These are phyloP conservation scores for Sporobolus alterniflorus DNA, from an alignment of 202 grass and related monocot genomes.

Conservation along the genomic window DNA sequence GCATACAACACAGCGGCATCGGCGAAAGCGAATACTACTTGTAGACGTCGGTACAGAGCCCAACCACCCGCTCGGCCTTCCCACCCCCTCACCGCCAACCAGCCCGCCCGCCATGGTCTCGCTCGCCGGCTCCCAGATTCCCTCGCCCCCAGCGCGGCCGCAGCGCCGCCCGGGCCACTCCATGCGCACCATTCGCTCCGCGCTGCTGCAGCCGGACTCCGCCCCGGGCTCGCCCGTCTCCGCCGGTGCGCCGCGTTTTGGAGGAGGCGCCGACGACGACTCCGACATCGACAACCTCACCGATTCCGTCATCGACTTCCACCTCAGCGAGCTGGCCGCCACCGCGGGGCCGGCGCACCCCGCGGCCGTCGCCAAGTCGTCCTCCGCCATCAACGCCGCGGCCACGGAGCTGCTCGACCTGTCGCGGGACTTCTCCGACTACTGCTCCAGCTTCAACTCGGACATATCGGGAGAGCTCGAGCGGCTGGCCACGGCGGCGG, in stretches of 20 bases:
- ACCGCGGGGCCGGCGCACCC: conserved; percentile 50
- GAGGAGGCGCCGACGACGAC: conserved; percentile 12
- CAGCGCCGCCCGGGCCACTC: conserved; percentile 48
- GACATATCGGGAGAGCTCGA: conserved; percentile 96
- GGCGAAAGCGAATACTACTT: not conserved
- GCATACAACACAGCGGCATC: not conserved
- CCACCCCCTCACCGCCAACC: not conserved
- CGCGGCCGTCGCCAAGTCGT: conserved; percentile 52
- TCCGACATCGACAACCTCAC: conserved; percentile 75
- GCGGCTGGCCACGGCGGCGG: conserved; percentile 64
- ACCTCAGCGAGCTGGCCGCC: conserved; percentile 77
- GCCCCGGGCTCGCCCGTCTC: conserved; percentile 10
- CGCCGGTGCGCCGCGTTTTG: not conserved
- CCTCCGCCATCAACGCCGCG: conserved; percentile 48
- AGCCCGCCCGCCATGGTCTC: conserved; percentile 68
- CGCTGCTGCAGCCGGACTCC: conserved; percentile 60
- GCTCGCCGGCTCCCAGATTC: conserved; percentile 72
- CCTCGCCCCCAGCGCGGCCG: conserved; percentile 44
- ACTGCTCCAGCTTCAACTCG: conserved; percentile 91
- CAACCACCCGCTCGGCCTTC: not conserved
- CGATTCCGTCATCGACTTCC: conserved; percentile 88
- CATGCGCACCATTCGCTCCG: conserved; percentile 81
- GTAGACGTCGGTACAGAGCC: conserved; percentile 13
- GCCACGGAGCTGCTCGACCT: conserved; percentile 77
- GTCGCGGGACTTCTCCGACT: conserved; percentile 87